Evolutionary conservation across 139 green algal genomes (phyloP).

Genomic region (Closterium sp.): DNA sequence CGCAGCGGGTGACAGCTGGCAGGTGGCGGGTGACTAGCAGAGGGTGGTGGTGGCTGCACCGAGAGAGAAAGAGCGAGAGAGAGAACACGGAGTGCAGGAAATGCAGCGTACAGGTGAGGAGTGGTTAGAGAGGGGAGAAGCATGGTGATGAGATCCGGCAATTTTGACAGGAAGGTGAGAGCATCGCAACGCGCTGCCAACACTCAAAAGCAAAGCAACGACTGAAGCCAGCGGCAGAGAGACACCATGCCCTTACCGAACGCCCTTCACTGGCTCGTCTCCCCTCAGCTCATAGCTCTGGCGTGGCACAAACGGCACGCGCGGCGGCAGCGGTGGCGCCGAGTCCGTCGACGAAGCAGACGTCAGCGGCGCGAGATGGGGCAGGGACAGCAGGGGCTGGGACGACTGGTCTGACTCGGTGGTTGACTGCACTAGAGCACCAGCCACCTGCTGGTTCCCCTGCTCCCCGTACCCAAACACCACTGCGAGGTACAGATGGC

Average conservation of each 20-base stretch:
- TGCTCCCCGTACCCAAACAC: slow-evolving; percentile 9
- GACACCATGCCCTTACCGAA: too few relatives aligned
- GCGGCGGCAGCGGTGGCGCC: too few relatives aligned
- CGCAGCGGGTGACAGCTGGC: slow-evolving; percentile 18
- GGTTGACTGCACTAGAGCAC: background rate
- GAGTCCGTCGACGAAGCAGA: too few relatives aligned
- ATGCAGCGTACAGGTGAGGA: background rate
- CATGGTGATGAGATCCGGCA: background rate
- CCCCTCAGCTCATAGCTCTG: slow-evolving; percentile 30
- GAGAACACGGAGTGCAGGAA: background rate
- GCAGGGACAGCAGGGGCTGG: background rate
- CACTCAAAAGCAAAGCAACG: too few relatives aligned
- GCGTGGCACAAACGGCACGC: background rate
- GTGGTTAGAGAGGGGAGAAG: background rate
- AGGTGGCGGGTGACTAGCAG: slow-evolving; percentile 7
- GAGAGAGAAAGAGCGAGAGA: background rate
- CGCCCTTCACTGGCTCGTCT: background rate
- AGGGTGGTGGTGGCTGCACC: slow-evolving; percentile 22
- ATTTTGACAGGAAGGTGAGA: too few relatives aligned
- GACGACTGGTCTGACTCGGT: background rate
- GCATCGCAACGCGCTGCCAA: too few relatives aligned
- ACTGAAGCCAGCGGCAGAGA: too few relatives aligned
- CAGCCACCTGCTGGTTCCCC: background rate
- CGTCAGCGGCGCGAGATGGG: background rate
- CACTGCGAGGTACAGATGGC: slow-evolving; percentile 4